phyloP scores from a whole-genome alignment of 495 filamentous ascomycete species.

The Hypoxylon rickii region DNA sequence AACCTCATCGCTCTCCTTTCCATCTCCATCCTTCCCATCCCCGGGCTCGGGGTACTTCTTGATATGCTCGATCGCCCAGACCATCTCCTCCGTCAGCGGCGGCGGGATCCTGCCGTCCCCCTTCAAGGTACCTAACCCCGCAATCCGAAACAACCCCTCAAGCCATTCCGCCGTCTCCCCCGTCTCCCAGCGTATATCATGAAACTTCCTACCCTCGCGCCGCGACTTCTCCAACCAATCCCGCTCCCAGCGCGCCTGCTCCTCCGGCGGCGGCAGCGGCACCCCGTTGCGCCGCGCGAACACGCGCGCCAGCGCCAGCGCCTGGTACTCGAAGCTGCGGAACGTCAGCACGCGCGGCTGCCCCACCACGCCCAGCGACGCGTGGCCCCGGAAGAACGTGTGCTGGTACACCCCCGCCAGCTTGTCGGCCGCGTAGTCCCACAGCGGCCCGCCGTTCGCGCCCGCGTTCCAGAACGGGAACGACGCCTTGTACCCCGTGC shows the following conservation, averaged over 20 bases:
- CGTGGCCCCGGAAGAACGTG: constrained; percentile 49
- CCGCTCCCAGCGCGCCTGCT: constrained; percentile 49
- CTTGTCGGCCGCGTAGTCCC: constrained; percentile 43
- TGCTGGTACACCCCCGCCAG: constrained; percentile 47
- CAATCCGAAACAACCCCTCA: constrained; percentile 45
- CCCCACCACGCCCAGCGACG: constrained; percentile 49
- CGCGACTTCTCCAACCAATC: constrained; percentile 30
- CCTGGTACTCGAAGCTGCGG: constrained; percentile 57
- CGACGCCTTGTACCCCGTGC: constrained; percentile 53
- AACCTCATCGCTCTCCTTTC: constrained; percentile 2
- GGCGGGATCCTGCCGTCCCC: constrained; percentile 53
- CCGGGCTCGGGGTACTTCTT: constrained; percentile 54
- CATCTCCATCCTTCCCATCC: constrained; percentile 23
- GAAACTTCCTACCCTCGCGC: constrained; percentile 45
- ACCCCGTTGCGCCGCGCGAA: constrained; percentile 42
- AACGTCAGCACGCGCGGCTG: constrained; percentile 53
- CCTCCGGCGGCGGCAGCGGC: constrained; percentile 37
- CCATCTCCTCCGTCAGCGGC: constrained; percentile 43
- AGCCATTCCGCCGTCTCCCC: constrained; percentile 52
- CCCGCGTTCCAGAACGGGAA: constrained; percentile 55
- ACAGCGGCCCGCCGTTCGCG: constrained; percentile 45
- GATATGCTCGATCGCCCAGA: constrained; percentile 55
- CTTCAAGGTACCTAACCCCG: constrained; percentile 45
- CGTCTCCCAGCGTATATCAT: constrained; percentile 53
- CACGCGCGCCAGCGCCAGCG: constrained; percentile 52